Evolutionary conservation across 2,329 filamentous ascomycete genomes (phyloP), one percentile per base, ranked within the genome.

Genomic region (Ophiostoma ips): DNA sequence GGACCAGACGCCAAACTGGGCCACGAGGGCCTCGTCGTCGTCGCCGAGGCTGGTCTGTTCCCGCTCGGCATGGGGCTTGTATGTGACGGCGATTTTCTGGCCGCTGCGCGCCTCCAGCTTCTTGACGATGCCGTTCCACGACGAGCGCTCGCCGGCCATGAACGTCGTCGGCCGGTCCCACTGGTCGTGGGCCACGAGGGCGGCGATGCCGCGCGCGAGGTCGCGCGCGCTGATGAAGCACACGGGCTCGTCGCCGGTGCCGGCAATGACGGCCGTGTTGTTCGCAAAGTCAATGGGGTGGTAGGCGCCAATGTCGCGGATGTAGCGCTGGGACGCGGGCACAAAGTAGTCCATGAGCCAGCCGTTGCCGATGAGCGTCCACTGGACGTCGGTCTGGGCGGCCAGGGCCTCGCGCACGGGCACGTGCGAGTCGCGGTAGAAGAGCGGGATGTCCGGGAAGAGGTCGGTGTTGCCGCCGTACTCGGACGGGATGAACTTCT

Each of bases 281-380:
- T 40, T 28, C 19, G 19, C 49, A 19, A 34, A 18, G 41, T 46
- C 19, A 15, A 49, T 24, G 10, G 43, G 47, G 30, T 46, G 44
- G 19, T 21, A 46, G 6, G 21, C n/a, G 18, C 46, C 37, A n/a
- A 46, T 50, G 6, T 50, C 49, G 28, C 43, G 43, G 21, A 52
- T 43, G 31, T 52, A 49, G 43, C 50, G 50, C 19, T 37, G 43
- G 7, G 34, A 15, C 11, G 40, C 9, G 9, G 51, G 48, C 24
- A 50, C 34, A 2, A 50, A 33, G 34, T 53, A 53, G 48, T 53
- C 51, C 28, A 50, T 50, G 16, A 53, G 49, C 48, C 51, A 53
- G 48, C 51, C 51, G 33, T 19, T 35, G 38, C 37, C 35, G 10
- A 53, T 5, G 16, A 46, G 38, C 24, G 51, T 53, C 38, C 40